phyloP scores from a whole-genome alignment of 768 basidiomycete genomes.

The Leccinum sublutescens region DNA sequence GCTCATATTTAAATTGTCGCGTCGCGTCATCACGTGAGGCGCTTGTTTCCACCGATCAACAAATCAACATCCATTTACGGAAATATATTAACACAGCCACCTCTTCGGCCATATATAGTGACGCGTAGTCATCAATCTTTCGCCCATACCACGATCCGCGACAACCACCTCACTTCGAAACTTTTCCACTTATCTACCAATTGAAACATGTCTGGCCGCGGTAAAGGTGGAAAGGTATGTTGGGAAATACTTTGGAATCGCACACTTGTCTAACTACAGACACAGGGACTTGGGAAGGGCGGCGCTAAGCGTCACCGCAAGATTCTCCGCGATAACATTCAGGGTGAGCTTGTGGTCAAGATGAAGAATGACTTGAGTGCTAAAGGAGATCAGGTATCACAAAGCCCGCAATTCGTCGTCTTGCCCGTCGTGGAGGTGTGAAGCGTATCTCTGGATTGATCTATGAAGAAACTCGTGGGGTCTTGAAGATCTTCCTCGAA shows the following conservation, averaged over 20 bases:
- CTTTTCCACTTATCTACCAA: slow-evolving; percentile 4
- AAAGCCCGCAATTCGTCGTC: slow-evolving; percentile 93
- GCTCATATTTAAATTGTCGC: slow-evolving; percentile 22
- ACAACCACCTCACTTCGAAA: slow-evolving; percentile 6
- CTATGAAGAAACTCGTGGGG: slow-evolving; percentile 37
- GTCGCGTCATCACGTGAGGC: slow-evolving; percentile 32
- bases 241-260: neutral
- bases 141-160: slow-evolving; percentile 6
- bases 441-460: slow-evolving; percentile 87
- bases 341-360: slow-evolving; percentile 40
- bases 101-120: slow-evolving; percentile 19
- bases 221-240: slow-evolving; percentile 87
- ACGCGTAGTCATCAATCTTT: neutral
- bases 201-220: slow-evolving; percentile 87
- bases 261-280: neutral
- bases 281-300: slow-evolving; percentile 92
- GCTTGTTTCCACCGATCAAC: slow-evolving; percentile 6
- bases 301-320: slow-evolving; percentile 96
- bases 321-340: slow-evolving; percentile 84
- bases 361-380: neutral
- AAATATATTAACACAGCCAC: slow-evolving; percentile 40
- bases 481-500: slow-evolving; percentile 89
- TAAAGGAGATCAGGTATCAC: slow-evolving; percentile 65
- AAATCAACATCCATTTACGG: slow-evolving; percentile 25
- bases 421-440: slow-evolving; percentile 94